phyloP scores from a whole-genome alignment of 192 early-diverging fungal species.

The Dissophora globulifera region DNA sequence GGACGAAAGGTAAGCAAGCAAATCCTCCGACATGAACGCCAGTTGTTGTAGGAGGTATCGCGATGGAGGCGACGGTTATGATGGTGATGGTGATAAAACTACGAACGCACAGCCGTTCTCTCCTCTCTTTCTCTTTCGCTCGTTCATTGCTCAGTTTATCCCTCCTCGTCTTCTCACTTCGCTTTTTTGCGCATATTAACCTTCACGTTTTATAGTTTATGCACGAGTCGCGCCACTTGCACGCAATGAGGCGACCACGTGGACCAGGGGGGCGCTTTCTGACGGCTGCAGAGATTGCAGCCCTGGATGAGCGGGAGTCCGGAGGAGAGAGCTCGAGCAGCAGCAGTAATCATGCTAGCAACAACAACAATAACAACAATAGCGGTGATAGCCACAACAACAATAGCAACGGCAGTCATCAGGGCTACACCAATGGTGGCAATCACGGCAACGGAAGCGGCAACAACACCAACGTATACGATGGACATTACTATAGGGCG shows the following conservation, averaged over 20 bases:
- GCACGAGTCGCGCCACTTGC: conserved; percentile 96
- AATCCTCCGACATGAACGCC: too few species aligned
- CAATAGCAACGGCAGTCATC: conserved; percentile 1
- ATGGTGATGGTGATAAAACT: background rate
- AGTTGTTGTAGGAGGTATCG: too few species aligned
- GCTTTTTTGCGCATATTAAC: conserved; percentile 7
- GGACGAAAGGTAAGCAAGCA: conserved; percentile 56
- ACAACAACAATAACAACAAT: conserved; percentile 8
- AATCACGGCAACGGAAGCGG: background rate
- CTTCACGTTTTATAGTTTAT: conserved; percentile 78
- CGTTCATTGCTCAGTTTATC: background rate
- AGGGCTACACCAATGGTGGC: conserved; percentile 9
- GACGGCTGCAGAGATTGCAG: conserved; percentile 57
- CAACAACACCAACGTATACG: conserved; percentile 6
- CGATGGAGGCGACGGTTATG: too few species aligned
- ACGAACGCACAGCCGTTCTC: background rate
- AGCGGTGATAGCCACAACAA: conserved; percentile 10
- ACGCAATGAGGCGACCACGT: conserved; percentile 96
- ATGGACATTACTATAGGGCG: background rate
- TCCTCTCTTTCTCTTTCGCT: background rate
- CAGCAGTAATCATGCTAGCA: background rate
- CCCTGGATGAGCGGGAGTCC: conserved; percentile 30
- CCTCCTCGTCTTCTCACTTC: background rate
- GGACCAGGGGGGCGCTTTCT: conserved; percentile 98
- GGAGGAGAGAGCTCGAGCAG: background rate